Percentiles rank a stretch among this genome's conserved stretches.
phyloP scores from a whole-genome alignment of 306 rosid genomes.

The Acacia melanoxylon region DNA sequence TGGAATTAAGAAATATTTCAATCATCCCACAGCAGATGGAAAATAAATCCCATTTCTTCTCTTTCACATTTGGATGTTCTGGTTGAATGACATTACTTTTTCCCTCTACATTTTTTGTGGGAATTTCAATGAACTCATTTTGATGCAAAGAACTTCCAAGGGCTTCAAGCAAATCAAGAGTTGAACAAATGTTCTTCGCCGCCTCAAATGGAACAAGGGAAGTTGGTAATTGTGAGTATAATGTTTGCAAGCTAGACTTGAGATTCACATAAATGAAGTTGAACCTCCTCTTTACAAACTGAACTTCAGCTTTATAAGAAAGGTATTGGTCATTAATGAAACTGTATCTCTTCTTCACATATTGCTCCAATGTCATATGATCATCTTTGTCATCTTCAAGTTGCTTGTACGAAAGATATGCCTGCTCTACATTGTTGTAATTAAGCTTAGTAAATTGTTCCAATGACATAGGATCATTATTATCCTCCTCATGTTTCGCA shows the following conservation, averaged over 20 bases:
- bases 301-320: constrained; percentile 25
- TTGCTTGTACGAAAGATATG: constrained; percentile 5
- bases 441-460: constrained; percentile 31
- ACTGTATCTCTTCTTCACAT: constrained; percentile 17
- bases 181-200: constrained; percentile 25
- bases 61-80: background rate
- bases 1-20: background rate
- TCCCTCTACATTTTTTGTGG: background rate
- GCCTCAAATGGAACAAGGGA: constrained; percentile 27
- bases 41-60: background rate
- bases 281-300: constrained; percentile 37
- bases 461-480: constrained; percentile 24
- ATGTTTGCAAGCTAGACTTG: constrained; percentile 2
- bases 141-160: constrained; percentile 9
- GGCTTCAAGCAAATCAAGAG: constrained; percentile 23
- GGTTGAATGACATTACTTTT: background rate
- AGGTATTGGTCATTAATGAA: constrained; percentile 2
- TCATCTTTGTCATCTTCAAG: background rate
- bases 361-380: constrained; percentile 35
- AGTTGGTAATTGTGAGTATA: constrained; percentile 58
- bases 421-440: background rate
- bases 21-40: background rate
- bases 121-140: background rate
- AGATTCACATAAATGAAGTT: constrained; percentile 16
- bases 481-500: background rate